phyloP scores from a whole-genome alignment of 2,329 filamentous ascomycete genomes.

The Hypomyces perniciosus region DNA sequence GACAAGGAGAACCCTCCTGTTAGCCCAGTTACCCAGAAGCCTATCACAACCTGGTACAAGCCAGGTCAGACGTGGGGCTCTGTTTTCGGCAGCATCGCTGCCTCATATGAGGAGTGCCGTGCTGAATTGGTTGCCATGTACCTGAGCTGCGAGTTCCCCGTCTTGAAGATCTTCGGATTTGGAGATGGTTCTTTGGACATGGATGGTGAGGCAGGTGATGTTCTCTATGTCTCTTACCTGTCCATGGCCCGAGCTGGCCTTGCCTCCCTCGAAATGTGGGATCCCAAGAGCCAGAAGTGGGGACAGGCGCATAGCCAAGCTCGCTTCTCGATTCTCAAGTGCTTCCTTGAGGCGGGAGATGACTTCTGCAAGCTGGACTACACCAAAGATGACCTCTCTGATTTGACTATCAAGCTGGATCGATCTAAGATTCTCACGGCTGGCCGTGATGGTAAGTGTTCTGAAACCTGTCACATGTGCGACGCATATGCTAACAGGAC shows the following conservation, averaged over 20 bases:
- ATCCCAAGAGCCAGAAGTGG: conserved; percentile 86
- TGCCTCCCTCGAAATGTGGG: conserved; percentile 86
- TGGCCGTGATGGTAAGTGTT: conserved; percentile 57
- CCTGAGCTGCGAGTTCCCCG: conserved; percentile 79
- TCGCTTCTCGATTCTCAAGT: conserved; percentile 79
- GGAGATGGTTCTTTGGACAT: conserved; percentile 71
- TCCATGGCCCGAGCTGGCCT: conserved; percentile 93
- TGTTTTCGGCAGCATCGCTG: conserved; percentile 82
- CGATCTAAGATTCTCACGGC: conserved; percentile 78
- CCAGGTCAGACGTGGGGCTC: conserved; percentile 92
- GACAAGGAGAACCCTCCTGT: conserved; percentile 74
- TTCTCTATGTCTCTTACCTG: conserved; percentile 83
- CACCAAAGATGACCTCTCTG: conserved; percentile 65
- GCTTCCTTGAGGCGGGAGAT: conserved; percentile 78
- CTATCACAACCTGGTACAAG: conserved; percentile 80
- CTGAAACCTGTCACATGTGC: background rate
- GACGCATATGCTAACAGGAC: conserved; percentile 18
- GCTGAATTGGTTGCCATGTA: conserved; percentile 93
- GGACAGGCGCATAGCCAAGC: conserved; percentile 90
- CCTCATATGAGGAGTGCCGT: conserved; percentile 89
- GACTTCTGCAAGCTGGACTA: conserved; percentile 81
- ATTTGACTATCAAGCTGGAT: conserved; percentile 77
- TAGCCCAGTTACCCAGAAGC: conserved; percentile 72
- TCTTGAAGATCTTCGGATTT: conserved; percentile 87
- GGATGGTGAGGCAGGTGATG: conserved; percentile 70